These are phyloP conservation scores for Komagataella phaffii DNA, from an alignment of 805 yeast genomes.

Conservation along the genomic window DNA sequence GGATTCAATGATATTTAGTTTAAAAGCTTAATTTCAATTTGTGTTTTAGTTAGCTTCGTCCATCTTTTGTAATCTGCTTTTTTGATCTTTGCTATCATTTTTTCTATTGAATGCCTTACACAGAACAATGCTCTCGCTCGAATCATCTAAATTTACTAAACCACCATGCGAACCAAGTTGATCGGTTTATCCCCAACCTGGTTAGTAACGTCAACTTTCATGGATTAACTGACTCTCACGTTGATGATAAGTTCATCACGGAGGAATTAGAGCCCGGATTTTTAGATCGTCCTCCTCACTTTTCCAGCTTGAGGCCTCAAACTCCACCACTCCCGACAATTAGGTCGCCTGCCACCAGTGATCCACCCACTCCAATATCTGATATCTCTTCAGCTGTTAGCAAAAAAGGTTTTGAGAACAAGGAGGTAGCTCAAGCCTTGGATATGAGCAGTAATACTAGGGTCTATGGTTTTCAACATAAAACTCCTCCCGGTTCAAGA, in stretches of 20 bases:
- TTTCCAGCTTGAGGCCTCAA: neutral
- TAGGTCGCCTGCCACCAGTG: neutral
- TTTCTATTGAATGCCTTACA: conserved; percentile 4
- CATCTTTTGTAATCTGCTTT: neutral
- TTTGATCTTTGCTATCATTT: conserved; percentile 4
- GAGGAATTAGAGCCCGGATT: neutral
- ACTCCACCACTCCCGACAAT: neutral
- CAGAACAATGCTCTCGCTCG: neutral
- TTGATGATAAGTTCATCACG: neutral
- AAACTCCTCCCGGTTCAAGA: neutral
- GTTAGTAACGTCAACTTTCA: neutral
- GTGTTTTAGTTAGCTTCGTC: neutral
- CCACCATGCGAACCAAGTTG: neutral
- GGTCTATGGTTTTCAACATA: neutral
- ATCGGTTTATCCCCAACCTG: neutral
- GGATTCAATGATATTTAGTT: neutral
- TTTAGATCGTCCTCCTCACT: neutral
- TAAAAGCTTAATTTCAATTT: neutral
- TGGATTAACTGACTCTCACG: neutral
- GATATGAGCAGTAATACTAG: neutral
- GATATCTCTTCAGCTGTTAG: neutral
- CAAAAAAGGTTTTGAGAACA: conserved; percentile 1
- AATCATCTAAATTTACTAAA: neutral
- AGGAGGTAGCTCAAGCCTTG: neutral
- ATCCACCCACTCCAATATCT: neutral